These are phyloP conservation scores for Chaetomium strumarium DNA, from an alignment of 2,329 filamentous ascomycete species.

Conservation along the genomic window DNA sequence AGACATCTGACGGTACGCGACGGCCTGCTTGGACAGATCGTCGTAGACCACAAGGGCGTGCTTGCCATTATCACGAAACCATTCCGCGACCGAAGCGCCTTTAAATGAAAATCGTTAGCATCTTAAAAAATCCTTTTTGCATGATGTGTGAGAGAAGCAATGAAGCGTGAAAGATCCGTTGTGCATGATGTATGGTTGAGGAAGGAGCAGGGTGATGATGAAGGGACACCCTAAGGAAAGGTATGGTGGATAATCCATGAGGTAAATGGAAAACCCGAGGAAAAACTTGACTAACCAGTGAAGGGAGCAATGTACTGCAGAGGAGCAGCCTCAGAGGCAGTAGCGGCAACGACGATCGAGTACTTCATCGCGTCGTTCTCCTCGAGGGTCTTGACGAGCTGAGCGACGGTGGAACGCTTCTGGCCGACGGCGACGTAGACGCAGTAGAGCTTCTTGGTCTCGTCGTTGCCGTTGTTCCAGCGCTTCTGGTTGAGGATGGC, in stretches of 20 bases:
- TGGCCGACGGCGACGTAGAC: slow-evolving; percentile 98
- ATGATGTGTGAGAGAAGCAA: too few species aligned
- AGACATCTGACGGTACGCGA: slow-evolving; percentile 98
- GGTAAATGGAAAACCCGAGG: background rate
- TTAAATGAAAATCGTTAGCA: too few species aligned
- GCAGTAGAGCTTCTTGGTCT: slow-evolving; percentile 99
- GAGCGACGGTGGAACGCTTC: slow-evolving; percentile 98
- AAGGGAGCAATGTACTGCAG: slow-evolving; percentile 93
- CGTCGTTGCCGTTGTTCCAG: slow-evolving; percentile 84
- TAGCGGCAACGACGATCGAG: slow-evolving; percentile 86
- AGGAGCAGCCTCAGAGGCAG: slow-evolving; percentile 89
- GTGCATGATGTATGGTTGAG: too few species aligned
- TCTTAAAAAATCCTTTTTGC: too few species aligned
- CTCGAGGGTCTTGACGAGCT: slow-evolving; percentile 99
- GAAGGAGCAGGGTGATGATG: too few species aligned
- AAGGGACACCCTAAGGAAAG: too few species aligned
- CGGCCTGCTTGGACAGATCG: slow-evolving; percentile 96
- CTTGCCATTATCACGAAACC: slow-evolving; percentile 76
- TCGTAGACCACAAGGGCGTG: slow-evolving; percentile 90
- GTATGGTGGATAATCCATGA: background rate
- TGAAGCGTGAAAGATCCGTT: too few species aligned
- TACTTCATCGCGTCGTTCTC: slow-evolving; percentile 99
- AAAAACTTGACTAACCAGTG: slow-evolving; percentile 49
- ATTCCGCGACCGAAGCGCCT: too few species aligned
- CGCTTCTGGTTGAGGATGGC: slow-evolving; percentile 99